phyloP scores from a whole-genome alignment of 2,329 filamentous ascomycete species.

The Colletotrichum brevisporum region DNA sequence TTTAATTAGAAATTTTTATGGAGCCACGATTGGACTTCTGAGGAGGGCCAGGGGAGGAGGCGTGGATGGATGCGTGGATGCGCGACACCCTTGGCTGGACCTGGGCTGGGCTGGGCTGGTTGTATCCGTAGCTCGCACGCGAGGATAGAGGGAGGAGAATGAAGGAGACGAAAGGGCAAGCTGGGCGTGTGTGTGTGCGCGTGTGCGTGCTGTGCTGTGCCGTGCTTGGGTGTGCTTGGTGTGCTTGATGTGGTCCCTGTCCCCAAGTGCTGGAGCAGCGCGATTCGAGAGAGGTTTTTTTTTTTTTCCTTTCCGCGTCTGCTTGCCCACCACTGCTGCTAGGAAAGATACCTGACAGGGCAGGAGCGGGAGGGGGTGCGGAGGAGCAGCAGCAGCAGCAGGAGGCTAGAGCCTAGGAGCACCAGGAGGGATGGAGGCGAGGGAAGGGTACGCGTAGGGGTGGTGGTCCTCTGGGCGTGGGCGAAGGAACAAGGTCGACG shows the following conservation, averaged over 20 bases:
- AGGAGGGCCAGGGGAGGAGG: slow-evolving; percentile 48
- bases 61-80: slow-evolving; percentile 41
- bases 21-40: slow-evolving; percentile 52
- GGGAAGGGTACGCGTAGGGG: slow-evolving; percentile 39
- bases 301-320: slow-evolving; percentile 9
- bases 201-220: slow-evolving; percentile 10
- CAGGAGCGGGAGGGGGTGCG: slow-evolving; percentile 35
- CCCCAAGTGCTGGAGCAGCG: slow-evolving; percentile 15
- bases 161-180: background rate
- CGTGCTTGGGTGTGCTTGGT: slow-evolving; percentile 1
- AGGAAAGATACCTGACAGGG: slow-evolving; percentile 2
- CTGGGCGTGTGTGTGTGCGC: too few species aligned
- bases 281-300: slow-evolving; percentile 21
- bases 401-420: background rate
- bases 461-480: slow-evolving; percentile 23
- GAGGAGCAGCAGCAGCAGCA: slow-evolving; percentile 34
- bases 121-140: background rate
- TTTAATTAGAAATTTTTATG: slow-evolving; percentile 58
- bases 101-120: slow-evolving; percentile 4
- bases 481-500: slow-evolving; percentile 25
- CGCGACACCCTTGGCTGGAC: slow-evolving; percentile 41
- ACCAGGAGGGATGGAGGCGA: background rate
- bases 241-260: slow-evolving; percentile 37
- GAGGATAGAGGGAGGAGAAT: background rate
- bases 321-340: slow-evolving; percentile 26